These are phyloP conservation scores for Coniella vitis DNA, from an alignment of 2,329 filamentous ascomycete genomes.

Conservation along the genomic window DNA sequence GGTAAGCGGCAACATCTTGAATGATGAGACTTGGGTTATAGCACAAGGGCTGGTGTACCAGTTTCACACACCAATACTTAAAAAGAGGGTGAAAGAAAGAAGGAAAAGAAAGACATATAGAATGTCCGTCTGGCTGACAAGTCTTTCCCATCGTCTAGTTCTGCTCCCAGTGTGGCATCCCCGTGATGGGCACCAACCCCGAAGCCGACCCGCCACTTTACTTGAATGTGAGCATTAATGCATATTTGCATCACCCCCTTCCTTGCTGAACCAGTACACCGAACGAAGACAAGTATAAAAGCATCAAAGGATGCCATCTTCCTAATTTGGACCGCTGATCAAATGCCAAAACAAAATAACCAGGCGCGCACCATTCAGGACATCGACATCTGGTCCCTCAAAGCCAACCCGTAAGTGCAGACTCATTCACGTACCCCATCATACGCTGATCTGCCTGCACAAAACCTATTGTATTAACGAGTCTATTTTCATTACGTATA, in stretches of 20 bases:
- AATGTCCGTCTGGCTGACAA: background rate
- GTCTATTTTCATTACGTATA: too few relatives aligned
- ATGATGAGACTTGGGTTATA: background rate
- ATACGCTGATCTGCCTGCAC: background rate
- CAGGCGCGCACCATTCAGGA: conserved; percentile 12
- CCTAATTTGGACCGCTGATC: background rate
- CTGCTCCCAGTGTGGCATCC: conserved; percentile 43
- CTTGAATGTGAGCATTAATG: conserved; percentile 35
- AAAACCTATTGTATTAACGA: too few relatives aligned
- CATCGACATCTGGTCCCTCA: conserved; percentile 6
- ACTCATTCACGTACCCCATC: background rate
- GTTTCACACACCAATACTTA: too few relatives aligned
- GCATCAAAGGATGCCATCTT: too few relatives aligned
- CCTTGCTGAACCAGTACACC: too few relatives aligned
- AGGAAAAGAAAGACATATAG: too few relatives aligned
- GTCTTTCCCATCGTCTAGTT: conserved; percentile 31
- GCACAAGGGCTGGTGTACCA: too few relatives aligned
- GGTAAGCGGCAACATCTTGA: conserved; percentile 21
- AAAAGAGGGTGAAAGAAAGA: too few relatives aligned
- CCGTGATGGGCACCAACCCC: conserved; percentile 28
- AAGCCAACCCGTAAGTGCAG: conserved; percentile 1
- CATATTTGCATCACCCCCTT: too few relatives aligned
- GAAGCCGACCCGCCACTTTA: conserved; percentile 7
- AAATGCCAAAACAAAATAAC: conserved; percentile 8
- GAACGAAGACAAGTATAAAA: too few relatives aligned